These are phyloP conservation scores for Yamadazyma ubonensis DNA, from an alignment of 805 yeast species.

Conservation along the genomic window DNA sequence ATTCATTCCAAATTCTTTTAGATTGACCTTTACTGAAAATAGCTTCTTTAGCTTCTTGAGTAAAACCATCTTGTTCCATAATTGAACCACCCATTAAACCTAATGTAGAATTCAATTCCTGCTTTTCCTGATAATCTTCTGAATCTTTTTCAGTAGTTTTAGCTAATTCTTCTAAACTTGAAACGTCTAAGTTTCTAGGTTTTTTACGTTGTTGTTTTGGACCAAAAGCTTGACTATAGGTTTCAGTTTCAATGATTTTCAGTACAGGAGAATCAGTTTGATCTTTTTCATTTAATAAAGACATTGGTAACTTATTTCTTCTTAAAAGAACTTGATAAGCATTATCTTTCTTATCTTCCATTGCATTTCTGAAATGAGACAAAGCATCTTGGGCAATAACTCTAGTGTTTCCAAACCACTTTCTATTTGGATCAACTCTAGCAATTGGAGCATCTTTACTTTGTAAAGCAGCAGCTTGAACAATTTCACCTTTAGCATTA, in stretches of 20 bases:
- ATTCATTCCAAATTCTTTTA: slow-evolving; percentile 97
- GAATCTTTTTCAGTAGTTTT: slow-evolving; percentile 54
- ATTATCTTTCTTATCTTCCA: slow-evolving; percentile 81
- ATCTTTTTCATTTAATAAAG: slow-evolving; percentile 84
- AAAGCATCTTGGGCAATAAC: slow-evolving; percentile 97
- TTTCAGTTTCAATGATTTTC: slow-evolving; percentile 84
- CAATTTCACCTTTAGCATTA: slow-evolving; percentile 82
- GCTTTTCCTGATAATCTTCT: slow-evolving; percentile 66
- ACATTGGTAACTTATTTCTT: slow-evolving; percentile 94
- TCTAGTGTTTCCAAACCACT: slow-evolving; percentile 97
- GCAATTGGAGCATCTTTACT: slow-evolving; percentile 86
- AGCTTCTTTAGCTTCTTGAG: slow-evolving; percentile 90
- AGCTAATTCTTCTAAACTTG: slow-evolving; percentile 78
- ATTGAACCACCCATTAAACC: slow-evolving; percentile 74
- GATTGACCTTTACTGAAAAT: slow-evolving; percentile 97
- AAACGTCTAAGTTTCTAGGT: slow-evolving; percentile 72
- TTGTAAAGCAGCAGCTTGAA: slow-evolving; percentile 85
- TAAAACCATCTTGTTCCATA: slow-evolving; percentile 70
- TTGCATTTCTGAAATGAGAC: slow-evolving; percentile 89
- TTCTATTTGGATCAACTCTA: slow-evolving; percentile 90
- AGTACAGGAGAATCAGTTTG: slow-evolving; percentile 73
- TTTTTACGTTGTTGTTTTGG: slow-evolving; percentile 93
- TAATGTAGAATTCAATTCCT: slow-evolving; percentile 68
- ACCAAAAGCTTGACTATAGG: slow-evolving; percentile 80
- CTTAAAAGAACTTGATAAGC: slow-evolving; percentile 81